Percentiles rank a stretch among this genome's conserved stretches.
Evolutionary conservation across 495 filamentous ascomycete species (phyloP).

Genomic region (Staphylotrichum longicolle): DNA sequence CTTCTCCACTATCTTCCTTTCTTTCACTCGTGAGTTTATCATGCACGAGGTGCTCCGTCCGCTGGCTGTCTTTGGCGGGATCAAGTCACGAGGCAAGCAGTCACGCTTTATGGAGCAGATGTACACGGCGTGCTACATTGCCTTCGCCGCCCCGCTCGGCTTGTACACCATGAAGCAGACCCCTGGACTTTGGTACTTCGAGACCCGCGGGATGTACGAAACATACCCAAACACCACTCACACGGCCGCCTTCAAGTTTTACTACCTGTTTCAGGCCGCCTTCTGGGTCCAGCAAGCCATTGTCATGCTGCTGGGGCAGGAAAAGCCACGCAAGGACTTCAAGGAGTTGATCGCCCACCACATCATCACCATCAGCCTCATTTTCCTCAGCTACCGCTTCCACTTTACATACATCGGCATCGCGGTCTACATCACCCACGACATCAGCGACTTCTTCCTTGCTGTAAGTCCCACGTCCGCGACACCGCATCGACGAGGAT

Average conservation of each 20-base stretch:
- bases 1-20: slow-evolving; percentile 86
- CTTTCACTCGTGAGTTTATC: slow-evolving; percentile 91
- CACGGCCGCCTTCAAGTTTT: slow-evolving; percentile 87
- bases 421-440: slow-evolving; percentile 94
- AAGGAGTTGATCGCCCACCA: slow-evolving; percentile 93
- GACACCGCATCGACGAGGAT: no score
- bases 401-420: slow-evolving; percentile 97
- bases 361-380: slow-evolving; percentile 82
- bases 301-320: slow-evolving; percentile 80
- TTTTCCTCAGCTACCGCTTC: slow-evolving; percentile 87
- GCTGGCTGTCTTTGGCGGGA: slow-evolving; percentile 64
- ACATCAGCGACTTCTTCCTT: slow-evolving; percentile 95
- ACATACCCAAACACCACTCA: slow-evolving; percentile 83
- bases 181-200: slow-evolving; percentile 89
- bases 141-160: slow-evolving; percentile 76
- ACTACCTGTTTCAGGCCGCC: slow-evolving; percentile 90
- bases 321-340: slow-evolving; percentile 95
- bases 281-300: slow-evolving; percentile 98
- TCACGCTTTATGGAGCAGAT: slow-evolving; percentile 95
- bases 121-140: slow-evolving; percentile 94
- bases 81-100: slow-evolving; percentile 74
- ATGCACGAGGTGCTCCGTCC: slow-evolving; percentile 92
- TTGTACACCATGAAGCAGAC: slow-evolving; percentile 88
- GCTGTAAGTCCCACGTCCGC: slow-evolving; percentile 60
- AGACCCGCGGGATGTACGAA: slow-evolving; percentile 86